These are phyloP conservation scores for Trichomonas vaginalis DNA, from an alignment of 208 protist genomes.

Conservation along the genomic window DNA sequence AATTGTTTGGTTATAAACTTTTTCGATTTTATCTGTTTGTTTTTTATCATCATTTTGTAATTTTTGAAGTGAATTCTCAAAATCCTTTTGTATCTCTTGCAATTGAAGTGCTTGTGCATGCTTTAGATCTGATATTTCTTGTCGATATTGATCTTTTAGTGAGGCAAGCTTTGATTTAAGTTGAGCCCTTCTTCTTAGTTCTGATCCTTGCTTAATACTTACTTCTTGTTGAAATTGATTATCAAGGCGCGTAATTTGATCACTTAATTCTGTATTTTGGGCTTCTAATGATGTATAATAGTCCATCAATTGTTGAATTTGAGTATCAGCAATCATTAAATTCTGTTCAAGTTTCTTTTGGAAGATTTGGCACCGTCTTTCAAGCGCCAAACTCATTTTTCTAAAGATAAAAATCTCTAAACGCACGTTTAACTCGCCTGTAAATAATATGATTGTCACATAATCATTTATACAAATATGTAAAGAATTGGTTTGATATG, in stretches of 20 bases:
- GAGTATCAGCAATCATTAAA: neutral
- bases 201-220: neutral
- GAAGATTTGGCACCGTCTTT: neutral
- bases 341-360: neutral
- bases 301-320: neutral
- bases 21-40: neutral
- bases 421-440: too few relatives aligned
- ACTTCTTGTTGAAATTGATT: neutral
- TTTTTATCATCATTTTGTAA: neutral
- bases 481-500: too few relatives aligned
- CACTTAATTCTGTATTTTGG: neutral
- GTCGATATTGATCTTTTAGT: neutral
- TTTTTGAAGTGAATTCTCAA: neutral
- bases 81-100: neutral
- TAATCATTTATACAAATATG: too few relatives aligned
- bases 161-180: neutral
- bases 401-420: too few relatives aligned
- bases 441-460: too few relatives aligned
- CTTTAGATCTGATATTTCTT: neutral
- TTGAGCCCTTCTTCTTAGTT: neutral
- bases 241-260: neutral
- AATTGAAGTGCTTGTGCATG: neutral
- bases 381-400: neutral
- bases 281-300: neutral
- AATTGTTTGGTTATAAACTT: neutral